A percentile compares a stretch with the other conserved stretches of the same genome.
These are phyloP conservation scores for Candida sp. DNA, from an alignment of 1,139 yeast genomes.

Conservation along the genomic window DNA sequence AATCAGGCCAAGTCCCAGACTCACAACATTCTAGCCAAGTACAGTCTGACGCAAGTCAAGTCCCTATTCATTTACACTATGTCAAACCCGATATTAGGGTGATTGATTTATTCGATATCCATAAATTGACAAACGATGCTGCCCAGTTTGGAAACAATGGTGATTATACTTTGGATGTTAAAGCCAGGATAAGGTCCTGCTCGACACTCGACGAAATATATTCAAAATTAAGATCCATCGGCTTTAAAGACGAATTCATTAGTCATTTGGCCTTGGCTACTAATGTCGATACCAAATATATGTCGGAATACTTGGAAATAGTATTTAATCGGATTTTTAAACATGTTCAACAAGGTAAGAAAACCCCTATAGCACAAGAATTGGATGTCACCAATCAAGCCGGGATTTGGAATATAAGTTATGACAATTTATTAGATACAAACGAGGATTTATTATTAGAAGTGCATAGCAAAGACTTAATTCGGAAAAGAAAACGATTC, in stretches of 20 bases:
- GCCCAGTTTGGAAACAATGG: neutral
- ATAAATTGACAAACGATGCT: neutral
- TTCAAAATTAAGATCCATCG: conserved; percentile 15
- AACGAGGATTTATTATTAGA: conserved; percentile 14
- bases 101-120: conserved; percentile 11
- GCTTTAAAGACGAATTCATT: conserved; percentile 22
- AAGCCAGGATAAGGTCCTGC: conserved; percentile 1
- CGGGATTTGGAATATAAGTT: conserved; percentile 28
- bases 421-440: conserved; percentile 18
- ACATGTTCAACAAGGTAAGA: neutral
- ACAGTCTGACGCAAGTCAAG: neutral
- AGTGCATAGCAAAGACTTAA: conserved; percentile 17
- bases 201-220: conserved; percentile 9
- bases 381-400: neutral
- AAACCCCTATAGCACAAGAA: neutral
- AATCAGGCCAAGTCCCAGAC: neutral
- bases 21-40: neutral
- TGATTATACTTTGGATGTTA: conserved; percentile 2
- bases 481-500: conserved; percentile 19
- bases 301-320: conserved; percentile 2
- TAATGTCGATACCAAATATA: conserved; percentile 14
- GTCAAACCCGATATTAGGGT: conserved; percentile 2
- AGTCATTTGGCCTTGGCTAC: conserved; percentile 27
- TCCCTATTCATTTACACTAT: conserved; percentile 1
- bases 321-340: conserved; percentile 1